phyloP scores from a whole-genome alignment of 148 eudicot genomes.

The Heliamphora exappendiculata region DNA sequence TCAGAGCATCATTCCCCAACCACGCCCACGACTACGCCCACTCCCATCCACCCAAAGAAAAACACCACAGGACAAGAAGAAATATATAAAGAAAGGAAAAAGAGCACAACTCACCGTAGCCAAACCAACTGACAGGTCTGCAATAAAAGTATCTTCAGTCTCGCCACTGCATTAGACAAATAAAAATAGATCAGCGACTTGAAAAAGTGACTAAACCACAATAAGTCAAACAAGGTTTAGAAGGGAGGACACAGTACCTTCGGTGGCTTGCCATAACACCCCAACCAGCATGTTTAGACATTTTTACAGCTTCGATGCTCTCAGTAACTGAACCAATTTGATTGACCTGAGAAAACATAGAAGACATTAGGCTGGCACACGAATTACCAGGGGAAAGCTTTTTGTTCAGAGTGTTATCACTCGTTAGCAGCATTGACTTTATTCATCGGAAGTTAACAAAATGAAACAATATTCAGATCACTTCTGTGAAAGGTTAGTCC shows the following conservation, averaged over 20 bases:
- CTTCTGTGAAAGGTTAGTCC: not conserved
- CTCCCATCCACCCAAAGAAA: no score
- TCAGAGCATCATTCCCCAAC: no score
- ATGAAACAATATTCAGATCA: not conserved
- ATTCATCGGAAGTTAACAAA: not conserved
- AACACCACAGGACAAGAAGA: no score
- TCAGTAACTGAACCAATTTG: conserved; percentile 51
- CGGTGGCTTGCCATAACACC: conserved; percentile 62
- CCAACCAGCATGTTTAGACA: conserved; percentile 43
- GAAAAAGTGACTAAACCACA: not conserved
- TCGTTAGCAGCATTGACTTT: not conserved
- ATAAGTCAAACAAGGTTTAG: not conserved
- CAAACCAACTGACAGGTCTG: conserved; percentile 47
- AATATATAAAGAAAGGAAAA: not conserved
- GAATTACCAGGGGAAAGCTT: not conserved
- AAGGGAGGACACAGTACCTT: conserved; percentile 18
- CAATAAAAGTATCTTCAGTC: conserved; percentile 50
- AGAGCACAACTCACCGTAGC: conserved; percentile 27
- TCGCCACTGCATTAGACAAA: conserved; percentile 36
- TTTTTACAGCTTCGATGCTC: conserved; percentile 41
- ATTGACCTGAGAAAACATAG: conserved; percentile 31
- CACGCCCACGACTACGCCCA: no score
- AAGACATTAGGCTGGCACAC: not conserved
- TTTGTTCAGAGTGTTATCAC: not conserved
- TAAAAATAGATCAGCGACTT: conserved; percentile 6